Evolutionary conservation across 2,329 filamentous ascomycete species (phyloP).

Genomic region (Fusarium irregulare): DNA sequence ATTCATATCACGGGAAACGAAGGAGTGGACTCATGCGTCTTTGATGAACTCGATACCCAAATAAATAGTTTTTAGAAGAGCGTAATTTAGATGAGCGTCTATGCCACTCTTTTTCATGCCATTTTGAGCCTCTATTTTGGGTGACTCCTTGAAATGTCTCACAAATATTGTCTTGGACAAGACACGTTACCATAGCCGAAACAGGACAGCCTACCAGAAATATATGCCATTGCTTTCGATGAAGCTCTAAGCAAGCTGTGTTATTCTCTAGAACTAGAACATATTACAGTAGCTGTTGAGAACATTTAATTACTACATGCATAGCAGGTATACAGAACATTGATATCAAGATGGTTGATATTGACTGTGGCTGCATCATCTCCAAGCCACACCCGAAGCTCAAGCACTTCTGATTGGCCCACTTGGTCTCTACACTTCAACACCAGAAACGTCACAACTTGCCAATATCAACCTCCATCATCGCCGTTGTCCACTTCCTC

Average conservation of each 20-base stretch:
- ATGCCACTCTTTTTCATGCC: constrained; percentile 40
- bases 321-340: neutral
- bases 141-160: neutral
- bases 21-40: constrained; percentile 47
- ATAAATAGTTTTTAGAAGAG: constrained; percentile 44
- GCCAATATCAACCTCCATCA: constrained; percentile 23
- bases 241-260: neutral
- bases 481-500: neutral
- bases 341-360: constrained; percentile 1
- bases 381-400: constrained; percentile 33
- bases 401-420: constrained; percentile 36
- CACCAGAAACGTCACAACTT: constrained; percentile 38
- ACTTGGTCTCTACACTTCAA: constrained; percentile 37
- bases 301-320: neutral
- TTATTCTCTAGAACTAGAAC: no score
- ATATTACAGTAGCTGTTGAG: neutral
- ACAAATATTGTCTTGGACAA: neutral
- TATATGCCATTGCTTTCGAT: neutral
- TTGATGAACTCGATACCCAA: constrained; percentile 49
- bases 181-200: neutral
- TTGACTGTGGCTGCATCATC: constrained; percentile 32
- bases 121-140: neutral
- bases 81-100: constrained; percentile 40
- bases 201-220: neutral
- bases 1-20: constrained; percentile 47